Conservation (phyloP, 2,329 filamentous ascomycete genomes). For the Cladophialophora yegresii region DNA sequence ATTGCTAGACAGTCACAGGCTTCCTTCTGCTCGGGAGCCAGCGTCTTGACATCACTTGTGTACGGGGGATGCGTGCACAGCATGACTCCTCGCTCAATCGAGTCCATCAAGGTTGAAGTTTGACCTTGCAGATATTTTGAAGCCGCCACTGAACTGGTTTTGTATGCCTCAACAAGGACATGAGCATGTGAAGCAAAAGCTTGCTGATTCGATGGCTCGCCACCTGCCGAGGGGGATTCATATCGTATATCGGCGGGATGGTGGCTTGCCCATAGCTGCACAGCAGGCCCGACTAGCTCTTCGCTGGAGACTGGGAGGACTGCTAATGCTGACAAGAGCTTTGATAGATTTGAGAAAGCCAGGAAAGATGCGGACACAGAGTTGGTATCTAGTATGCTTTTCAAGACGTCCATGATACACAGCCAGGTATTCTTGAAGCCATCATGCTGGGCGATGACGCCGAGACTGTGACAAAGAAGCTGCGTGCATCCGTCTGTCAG, state of each 20-base stretch:
- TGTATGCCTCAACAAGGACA: constrained; percentile 28
- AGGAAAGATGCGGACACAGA: constrained; percentile 24
- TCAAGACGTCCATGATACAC: constrained; percentile 23
- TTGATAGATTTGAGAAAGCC: constrained; percentile 27
- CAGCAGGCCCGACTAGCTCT: constrained; percentile 34
- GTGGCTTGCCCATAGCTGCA: constrained; percentile 28
- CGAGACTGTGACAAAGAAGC: constrained; percentile 24
- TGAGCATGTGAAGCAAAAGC: constrained; percentile 36
- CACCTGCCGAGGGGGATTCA: constrained; percentile 29
- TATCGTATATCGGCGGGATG: constrained; percentile 19
- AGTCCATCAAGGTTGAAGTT: constrained; percentile 17
- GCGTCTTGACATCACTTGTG: constrained; percentile 34
- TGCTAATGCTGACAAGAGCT: constrained; percentile 19
- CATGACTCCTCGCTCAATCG: constrained; percentile 26
- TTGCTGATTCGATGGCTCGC: constrained; percentile 29
- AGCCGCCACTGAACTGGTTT: constrained; percentile 20
- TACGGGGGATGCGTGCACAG: constrained; percentile 33
- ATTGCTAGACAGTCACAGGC: constrained; percentile 23
- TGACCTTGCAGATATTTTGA: constrained; percentile 17
- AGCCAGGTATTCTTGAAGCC: constrained; percentile 29
- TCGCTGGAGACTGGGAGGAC: constrained; percentile 12
- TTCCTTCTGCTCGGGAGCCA: constrained; percentile 34
- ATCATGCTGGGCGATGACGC: constrained; percentile 22
- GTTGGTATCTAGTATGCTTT: constrained; percentile 13
- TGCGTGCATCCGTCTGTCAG: constrained; percentile 27